Percentiles rank a stretch among this genome's conserved stretches.
These are phyloP conservation scores for Somion occarium DNA, from an alignment of 1,284 basidiomycete genomes.

Conservation along the genomic window DNA sequence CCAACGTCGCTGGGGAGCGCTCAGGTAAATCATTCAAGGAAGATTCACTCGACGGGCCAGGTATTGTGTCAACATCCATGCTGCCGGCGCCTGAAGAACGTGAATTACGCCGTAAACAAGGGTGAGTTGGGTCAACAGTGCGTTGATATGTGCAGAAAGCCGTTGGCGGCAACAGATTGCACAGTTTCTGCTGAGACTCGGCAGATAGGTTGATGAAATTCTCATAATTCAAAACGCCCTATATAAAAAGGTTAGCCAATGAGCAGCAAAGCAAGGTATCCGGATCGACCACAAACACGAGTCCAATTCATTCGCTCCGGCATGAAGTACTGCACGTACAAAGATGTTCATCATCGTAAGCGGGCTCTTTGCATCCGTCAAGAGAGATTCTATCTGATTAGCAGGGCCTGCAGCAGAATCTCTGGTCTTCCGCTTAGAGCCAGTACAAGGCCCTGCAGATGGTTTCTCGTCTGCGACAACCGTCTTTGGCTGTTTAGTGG, in stretches of 20 bases:
- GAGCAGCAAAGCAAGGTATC: slow-evolving; percentile 4
- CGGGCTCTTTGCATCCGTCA: slow-evolving; percentile 46
- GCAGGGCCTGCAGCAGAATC: not conserved
- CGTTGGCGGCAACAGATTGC: slow-evolving; percentile 44
- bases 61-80: slow-evolving; percentile 32
- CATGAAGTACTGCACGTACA: slow-evolving; percentile 34
- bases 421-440: slow-evolving; percentile 4
- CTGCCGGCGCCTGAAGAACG: slow-evolving; percentile 17
- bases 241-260: not conserved
- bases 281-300: not conserved
- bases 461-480: not conserved
- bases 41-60: not conserved
- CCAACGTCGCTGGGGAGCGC: slow-evolving; percentile 25
- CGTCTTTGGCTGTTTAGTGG: not conserved
- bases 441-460: not conserved
- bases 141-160: slow-evolving; percentile 38
- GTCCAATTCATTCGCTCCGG: not conserved
- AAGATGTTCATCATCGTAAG: slow-evolving; percentile 46
- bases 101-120: slow-evolving; percentile 20
- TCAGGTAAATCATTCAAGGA: not conserved
- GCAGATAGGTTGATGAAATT: slow-evolving; percentile 46
- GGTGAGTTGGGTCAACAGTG: slow-evolving; percentile 36
- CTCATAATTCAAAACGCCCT: slow-evolving; percentile 49
- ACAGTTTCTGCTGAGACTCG: slow-evolving; percentile 37
- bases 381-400: slow-evolving; percentile 24